phyloP scores from a whole-genome alignment of 768 basidiomycete species.

The Kwoniella mangroviensis region DNA sequence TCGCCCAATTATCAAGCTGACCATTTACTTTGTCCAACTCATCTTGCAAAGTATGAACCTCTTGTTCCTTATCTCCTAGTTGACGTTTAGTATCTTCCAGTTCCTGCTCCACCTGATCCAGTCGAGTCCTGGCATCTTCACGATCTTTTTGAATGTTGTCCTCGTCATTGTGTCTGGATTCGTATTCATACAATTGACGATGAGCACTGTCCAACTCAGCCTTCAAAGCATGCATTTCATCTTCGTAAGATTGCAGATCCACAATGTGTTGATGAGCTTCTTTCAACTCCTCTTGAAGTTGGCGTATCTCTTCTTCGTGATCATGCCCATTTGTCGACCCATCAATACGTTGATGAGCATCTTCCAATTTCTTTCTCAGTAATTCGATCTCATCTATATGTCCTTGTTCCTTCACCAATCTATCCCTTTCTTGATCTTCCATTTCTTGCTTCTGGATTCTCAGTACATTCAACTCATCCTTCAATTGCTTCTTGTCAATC shows the following conservation, averaged over 20 bases:
- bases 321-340: not conserved
- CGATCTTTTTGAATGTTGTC: conserved; percentile 8
- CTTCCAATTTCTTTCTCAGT: conserved; percentile 11
- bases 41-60: not conserved
- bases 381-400: conserved; percentile 1
- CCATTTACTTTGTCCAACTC: not conserved
- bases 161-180: conserved; percentile 4
- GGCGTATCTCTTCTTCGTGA: conserved; percentile 2
- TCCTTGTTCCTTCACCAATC: conserved; percentile 16
- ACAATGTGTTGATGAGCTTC: conserved; percentile 1
- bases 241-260: not conserved
- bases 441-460: not conserved
- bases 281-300: conserved; percentile 13
- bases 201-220: conserved; percentile 27
- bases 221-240: conserved; percentile 17
- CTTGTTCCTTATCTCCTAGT: conserved; percentile 4
- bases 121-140: conserved; percentile 7
- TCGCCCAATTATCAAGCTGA: not conserved
- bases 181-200: conserved; percentile 3
- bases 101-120: conserved; percentile 1
- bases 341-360: conserved; percentile 17
- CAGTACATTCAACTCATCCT: not conserved
- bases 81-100: not conserved
- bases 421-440: conserved; percentile 32
- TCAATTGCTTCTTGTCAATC: not conserved